phyloP scores from a whole-genome alignment of 1,284 basidiomycete species.

The Apiotrichum porosum region DNA sequence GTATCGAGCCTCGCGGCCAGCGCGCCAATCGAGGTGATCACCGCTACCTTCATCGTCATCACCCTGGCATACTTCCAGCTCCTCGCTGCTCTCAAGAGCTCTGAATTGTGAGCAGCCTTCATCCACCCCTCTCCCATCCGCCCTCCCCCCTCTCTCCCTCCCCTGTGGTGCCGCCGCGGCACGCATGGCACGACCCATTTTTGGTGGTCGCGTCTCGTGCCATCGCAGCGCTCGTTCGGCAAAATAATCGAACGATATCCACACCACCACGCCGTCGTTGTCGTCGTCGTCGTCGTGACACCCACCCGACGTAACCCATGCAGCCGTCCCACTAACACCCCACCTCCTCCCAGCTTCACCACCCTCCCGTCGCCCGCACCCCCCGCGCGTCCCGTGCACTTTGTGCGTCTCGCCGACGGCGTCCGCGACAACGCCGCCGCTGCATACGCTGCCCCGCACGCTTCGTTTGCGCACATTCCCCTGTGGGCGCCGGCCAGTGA shows the following conservation, averaged over 20 bases:
- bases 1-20: conserved; percentile 48
- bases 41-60: conserved; percentile 75
- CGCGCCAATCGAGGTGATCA: conserved; percentile 71
- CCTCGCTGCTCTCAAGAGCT: conserved; percentile 70
- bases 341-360: conserved; percentile 31
- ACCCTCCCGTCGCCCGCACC: conserved; percentile 27
- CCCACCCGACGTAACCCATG: no score
- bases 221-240: neutral
- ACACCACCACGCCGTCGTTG: neutral
- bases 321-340: no score
- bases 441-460: conserved; percentile 17
- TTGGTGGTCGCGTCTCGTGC: neutral
- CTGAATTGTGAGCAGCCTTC: conserved; percentile 47
- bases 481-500: conserved; percentile 18
- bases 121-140: neutral
- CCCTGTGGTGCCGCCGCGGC: no score
- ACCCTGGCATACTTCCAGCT: conserved; percentile 91
- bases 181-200: neutral
- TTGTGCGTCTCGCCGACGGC: conserved; percentile 36
- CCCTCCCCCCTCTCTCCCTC: no score
- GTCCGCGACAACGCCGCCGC: conserved; percentile 16
- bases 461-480: conserved; percentile 12
- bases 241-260: no score
- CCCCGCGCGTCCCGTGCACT: conserved; percentile 34
- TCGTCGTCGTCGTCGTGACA: neutral